A percentile compares a stretch with the other conserved stretches of the same genome.
Conservation (phyloP, 495 filamentous ascomycete species). For the Hyaloscypha finlandica region DNA sequence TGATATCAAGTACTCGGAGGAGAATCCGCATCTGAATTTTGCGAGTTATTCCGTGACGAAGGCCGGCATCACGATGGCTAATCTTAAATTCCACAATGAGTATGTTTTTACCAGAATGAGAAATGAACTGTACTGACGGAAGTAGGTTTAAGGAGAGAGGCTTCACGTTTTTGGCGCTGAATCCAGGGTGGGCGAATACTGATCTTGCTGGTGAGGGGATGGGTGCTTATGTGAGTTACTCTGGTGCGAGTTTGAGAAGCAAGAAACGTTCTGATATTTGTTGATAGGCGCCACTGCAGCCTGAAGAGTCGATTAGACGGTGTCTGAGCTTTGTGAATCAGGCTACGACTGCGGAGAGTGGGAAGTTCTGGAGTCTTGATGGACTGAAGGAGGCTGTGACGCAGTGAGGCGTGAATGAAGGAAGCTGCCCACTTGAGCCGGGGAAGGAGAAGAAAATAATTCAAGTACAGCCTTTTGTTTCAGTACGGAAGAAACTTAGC, state of each 20-base stretch:
- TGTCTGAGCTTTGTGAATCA: conserved; percentile 7
- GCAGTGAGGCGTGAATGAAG: not conserved
- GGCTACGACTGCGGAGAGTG: not conserved
- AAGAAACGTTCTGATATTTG: not conserved
- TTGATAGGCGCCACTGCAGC: not conserved
- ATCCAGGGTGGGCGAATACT: conserved; percentile 13
- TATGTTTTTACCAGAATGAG: not conserved
- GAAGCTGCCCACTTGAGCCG: too few relatives aligned
- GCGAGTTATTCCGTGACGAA: not conserved
- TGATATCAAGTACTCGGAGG: not conserved
- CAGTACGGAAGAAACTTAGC: too few relatives aligned
- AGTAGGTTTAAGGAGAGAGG: conserved; percentile 11
- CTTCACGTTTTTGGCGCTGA: conserved; percentile 8
- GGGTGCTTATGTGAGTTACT: conserved; percentile 8
- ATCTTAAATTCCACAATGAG: conserved; percentile 8
- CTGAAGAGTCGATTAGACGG: not conserved
- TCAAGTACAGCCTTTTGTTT: too few relatives aligned
- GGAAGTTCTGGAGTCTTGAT: conserved; percentile 6
- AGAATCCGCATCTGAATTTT: conserved; percentile 3
- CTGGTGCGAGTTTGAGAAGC: too few relatives aligned
- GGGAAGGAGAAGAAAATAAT: too few relatives aligned
- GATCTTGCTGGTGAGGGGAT: conserved; percentile 9
- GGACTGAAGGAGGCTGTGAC: not conserved
- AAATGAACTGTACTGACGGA: not conserved
- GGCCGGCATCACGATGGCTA: conserved; percentile 9